These are phyloP conservation scores for Cryphonectria naterciae DNA, from an alignment of 2,329 filamentous ascomycete species.

Conservation along the genomic window DNA sequence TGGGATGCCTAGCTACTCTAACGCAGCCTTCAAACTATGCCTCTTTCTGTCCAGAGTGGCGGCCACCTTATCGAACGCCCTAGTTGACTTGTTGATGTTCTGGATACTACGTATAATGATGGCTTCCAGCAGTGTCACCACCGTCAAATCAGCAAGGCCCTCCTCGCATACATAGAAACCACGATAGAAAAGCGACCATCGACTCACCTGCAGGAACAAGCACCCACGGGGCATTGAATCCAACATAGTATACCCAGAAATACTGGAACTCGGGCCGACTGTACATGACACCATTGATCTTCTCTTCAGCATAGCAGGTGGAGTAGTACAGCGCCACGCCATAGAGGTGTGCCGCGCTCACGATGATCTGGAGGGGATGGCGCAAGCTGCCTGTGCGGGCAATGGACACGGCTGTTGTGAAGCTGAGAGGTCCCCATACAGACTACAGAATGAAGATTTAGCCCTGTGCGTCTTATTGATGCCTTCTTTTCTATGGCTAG, in stretches of 20 bases:
- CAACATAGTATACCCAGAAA: conserved; percentile 66
- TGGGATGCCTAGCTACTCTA: not conserved
- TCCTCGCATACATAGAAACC: not conserved
- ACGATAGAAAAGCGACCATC: conserved; percentile 34
- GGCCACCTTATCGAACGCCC: conserved; percentile 22
- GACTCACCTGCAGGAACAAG: conserved; percentile 56
- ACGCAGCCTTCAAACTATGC: conserved; percentile 15
- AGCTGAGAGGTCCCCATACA: conserved; percentile 63
- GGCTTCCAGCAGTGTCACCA: not conserved
- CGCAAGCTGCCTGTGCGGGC: conserved; percentile 48
- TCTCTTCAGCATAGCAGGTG: conserved; percentile 57
- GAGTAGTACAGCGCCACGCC: conserved; percentile 66
- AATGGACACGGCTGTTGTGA: conserved; percentile 52
- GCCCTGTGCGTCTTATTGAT: not conserved
- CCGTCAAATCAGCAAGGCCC: conserved; percentile 9
- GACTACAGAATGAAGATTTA: conserved; percentile 40
- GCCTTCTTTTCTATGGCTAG: not conserved
- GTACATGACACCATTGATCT: conserved; percentile 50
- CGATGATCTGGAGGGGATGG: conserved; percentile 55
- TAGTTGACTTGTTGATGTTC: conserved; percentile 20
- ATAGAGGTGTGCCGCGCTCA: conserved; percentile 61
- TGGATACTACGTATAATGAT: conserved; percentile 21
- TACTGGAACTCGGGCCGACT: conserved; percentile 64
- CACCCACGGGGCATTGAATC: conserved; percentile 65
- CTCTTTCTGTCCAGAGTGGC: conserved; percentile 21